These are phyloP conservation scores for Tuber indicum DNA, from an alignment of 495 filamentous ascomycete species.

Conservation along the genomic window DNA sequence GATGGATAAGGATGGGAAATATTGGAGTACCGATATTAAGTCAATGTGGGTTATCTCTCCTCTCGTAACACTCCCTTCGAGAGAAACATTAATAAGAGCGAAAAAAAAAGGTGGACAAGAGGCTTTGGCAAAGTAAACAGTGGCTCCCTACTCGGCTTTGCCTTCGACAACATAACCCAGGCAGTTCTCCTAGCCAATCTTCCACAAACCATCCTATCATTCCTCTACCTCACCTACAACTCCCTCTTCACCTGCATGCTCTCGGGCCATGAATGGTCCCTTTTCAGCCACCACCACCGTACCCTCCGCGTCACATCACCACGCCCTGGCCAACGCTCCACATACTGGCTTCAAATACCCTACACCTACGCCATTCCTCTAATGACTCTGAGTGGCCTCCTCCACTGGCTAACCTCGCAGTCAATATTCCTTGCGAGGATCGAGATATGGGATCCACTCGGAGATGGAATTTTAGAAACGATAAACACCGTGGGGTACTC, in stretches of 20 bases:
- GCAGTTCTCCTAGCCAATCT: slow-evolving; percentile 37
- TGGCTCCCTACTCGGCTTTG: neutral
- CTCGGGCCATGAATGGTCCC: too few relatives aligned
- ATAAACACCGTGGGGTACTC: slow-evolving; percentile 11
- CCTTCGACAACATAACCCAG: slow-evolving; percentile 27
- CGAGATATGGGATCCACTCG: slow-evolving; percentile 15
- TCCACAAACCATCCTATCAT: slow-evolving; percentile 47
- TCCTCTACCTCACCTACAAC: slow-evolving; percentile 17
- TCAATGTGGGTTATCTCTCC: neutral
- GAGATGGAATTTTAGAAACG: neutral
- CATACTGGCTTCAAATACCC: slow-evolving; percentile 46
- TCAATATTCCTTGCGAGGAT: slow-evolving; percentile 44
- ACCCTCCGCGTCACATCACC: slow-evolving; percentile 42
- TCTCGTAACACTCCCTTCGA: neutral
- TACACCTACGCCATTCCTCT: slow-evolving; percentile 45
- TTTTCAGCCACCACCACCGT: too few relatives aligned
- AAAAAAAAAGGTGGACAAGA: slow-evolving; percentile 3
- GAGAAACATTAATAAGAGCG: neutral
- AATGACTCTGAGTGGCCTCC: slow-evolving; percentile 26
- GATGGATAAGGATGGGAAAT: neutral
- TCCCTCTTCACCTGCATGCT: too few relatives aligned
- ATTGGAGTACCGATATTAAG: neutral
- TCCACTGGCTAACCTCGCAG: slow-evolving; percentile 48
- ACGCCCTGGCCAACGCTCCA: slow-evolving; percentile 41
- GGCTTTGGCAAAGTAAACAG: slow-evolving; percentile 11